Evolutionary conservation across 2,329 filamentous ascomycete species (phyloP), one percentile per base, ranked within the genome.

Genomic region (Fusarium lyarnte): DNA sequence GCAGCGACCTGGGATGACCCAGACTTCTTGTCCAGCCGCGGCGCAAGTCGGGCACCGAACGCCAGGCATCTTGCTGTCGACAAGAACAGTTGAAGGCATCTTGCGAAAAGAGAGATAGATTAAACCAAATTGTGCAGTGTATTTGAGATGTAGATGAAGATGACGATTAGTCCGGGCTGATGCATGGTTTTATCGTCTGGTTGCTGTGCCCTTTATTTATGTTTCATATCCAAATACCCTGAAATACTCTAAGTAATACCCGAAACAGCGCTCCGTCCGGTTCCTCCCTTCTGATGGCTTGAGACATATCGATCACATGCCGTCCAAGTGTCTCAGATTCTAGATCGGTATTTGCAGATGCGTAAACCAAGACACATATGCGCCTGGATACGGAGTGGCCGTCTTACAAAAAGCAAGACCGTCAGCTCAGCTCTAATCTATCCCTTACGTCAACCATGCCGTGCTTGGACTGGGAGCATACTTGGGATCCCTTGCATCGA

Each of bases 221-320:
- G 31, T 21, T 23, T 51, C 47, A 16, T 7, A 6, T 47, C 12
- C 8, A 4, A 41, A 53, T 41, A 17, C 10, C 49, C 25, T n/a
- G 0, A 4, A 41, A 53, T 41, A 17, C 10, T 33, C 25, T n/a
- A 0, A 41, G 49, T 7, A 29, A 41, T n/a, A 27, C 35, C 35
- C 25, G 49, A 27, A 53, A 53, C 33, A 53, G 6, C 13, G 23
- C 13, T 13, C 49, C 35, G 23, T 41, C 49, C 49, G 19, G 25
- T 53, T 29, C 35, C 33, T n/a, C 23, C 35, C 35, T 53, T 27
- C 14, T 25, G 4, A 21, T 27, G 33, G 49, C 33, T 41, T 53
- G 49, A 53, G 33, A 53, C 49, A 53, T 27, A 53, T n/a, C 10
- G 23, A 53, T 53, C 49, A 41, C 49, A 53, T 41, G 49, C 9